A percentile compares a stretch with the other conserved stretches of the same genome.
Conservation (phyloP, 306 rosid genomes). For the Cicer chorassanicum region DNA sequence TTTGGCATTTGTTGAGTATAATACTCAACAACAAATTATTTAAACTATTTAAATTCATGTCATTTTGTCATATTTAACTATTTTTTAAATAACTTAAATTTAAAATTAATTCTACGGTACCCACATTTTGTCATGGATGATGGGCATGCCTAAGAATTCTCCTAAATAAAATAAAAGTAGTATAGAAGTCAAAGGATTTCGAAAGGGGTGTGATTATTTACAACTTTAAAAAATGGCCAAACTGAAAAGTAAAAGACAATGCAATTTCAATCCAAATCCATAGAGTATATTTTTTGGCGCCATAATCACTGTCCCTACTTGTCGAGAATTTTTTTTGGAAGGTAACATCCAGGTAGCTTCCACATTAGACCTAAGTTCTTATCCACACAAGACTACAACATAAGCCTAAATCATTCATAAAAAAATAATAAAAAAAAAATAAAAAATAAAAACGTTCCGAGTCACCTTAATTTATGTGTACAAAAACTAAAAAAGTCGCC, state of each 20-base stretch:
- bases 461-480: no score
- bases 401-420: slow-evolving; percentile 26
- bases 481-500: neutral
- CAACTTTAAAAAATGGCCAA: neutral
- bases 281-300: neutral
- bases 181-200: slow-evolving; percentile 38
- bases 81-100: no score
- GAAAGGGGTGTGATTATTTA: slow-evolving; percentile 20
- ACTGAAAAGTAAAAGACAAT: slow-evolving; percentile 17
- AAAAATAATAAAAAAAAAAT: no score
- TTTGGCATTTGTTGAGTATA: no score
- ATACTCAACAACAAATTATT: no score
- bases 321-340: slow-evolving; percentile 8
- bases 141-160: no score
- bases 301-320: neutral
- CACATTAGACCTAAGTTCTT: slow-evolving; percentile 19
- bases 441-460: no score
- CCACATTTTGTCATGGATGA: no score
- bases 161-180: neutral
- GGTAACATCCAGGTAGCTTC: slow-evolving; percentile 58
- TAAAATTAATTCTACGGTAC: no score
- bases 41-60: no score
- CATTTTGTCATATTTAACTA: no score
- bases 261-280: slow-evolving; percentile 19
- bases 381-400: slow-evolving; percentile 6